Conservation (phyloP, 1,284 basidiomycete species). For the Irpex lacteus region DNA sequence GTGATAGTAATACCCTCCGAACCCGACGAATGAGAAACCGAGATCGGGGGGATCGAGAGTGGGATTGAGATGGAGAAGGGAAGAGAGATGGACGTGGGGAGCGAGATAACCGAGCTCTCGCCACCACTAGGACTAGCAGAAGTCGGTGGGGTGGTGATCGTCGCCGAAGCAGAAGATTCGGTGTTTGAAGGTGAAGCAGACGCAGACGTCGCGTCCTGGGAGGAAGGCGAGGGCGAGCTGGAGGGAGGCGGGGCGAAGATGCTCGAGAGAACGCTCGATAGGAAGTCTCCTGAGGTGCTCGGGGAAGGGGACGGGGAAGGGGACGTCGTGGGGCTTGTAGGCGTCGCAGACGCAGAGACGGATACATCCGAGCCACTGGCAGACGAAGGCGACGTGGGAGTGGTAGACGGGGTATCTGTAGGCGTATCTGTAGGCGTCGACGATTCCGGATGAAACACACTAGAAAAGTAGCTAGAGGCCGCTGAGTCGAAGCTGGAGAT, state of each 20-base stretch:
- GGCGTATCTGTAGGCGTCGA: not conserved
- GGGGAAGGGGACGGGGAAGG: not conserved
- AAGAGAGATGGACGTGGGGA: not conserved
- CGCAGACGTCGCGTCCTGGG: not conserved
- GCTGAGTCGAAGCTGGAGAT: not conserved
- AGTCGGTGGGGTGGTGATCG: not conserved
- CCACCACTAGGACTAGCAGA: not conserved
- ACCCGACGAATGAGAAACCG: not conserved
- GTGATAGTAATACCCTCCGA: not conserved
- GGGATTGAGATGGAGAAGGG: not conserved
- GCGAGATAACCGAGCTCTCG: not conserved
- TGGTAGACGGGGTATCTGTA: not conserved
- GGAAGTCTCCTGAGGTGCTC: not conserved
- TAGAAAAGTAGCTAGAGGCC: not conserved
- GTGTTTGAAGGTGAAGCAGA: too few species aligned
- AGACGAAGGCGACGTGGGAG: too few species aligned
- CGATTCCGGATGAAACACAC: not conserved
- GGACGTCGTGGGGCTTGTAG: not conserved
- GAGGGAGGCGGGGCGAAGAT: not conserved
- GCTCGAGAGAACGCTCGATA: not conserved
- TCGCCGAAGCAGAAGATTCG: not conserved
- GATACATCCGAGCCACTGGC: not conserved
- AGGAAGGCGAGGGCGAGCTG: not conserved
- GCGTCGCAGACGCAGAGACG: not conserved
- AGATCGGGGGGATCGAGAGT: not conserved